Evolutionary conservation across 1,139 yeast genomes (phyloP), one percentile per base, ranked within the genome.

Genomic region (Diutina pseudorugosa): DNA sequence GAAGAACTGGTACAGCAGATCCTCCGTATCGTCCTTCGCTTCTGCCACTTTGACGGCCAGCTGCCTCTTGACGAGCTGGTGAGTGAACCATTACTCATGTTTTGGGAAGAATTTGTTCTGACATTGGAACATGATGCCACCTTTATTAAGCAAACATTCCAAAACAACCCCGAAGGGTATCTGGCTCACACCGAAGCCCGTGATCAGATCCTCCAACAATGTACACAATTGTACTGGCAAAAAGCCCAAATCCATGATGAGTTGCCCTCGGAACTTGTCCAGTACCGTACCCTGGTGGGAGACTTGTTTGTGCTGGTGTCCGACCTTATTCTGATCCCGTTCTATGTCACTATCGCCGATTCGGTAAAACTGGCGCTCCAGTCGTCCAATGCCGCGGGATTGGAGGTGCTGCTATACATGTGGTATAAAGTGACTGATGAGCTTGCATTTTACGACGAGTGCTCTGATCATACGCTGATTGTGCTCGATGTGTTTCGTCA

Each of bases 21-120:
- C 45, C 63, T 84, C 16, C 70, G 74, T 14, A 69, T 78, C n/a
- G 65, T 87, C 12, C 57, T 85, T 25, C 72, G 71, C 44, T 65
- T 90, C 51, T 80, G 95, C 0, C 73, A 76, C 52, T 75, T 77
- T 2, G 27, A 45, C 51, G 83, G 84, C 0, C 82, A 85, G 0
- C 60, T 67, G 4, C 86, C 95, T 0, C 73, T 84, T 1, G 66
- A 72, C 0, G 96, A 91, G 62, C 68, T 68, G 16, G 69, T 86
- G 12, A 84, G 95, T 16, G 79, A 76, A 48, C 83, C 82, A 53
- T 72, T 89, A 58, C 71, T 87, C 4, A 82, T 82, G 52, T 88
- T 90, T 61, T 93, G 98, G 98, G 78, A 79, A 53, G 84, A 82
- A 54, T 72, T 85, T 52, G 80, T 84, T 9, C 94, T 86, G 56